Evolutionary conservation across 1,139 yeast genomes (phyloP).

Genomic region (Blastobotrys apis): DNA sequence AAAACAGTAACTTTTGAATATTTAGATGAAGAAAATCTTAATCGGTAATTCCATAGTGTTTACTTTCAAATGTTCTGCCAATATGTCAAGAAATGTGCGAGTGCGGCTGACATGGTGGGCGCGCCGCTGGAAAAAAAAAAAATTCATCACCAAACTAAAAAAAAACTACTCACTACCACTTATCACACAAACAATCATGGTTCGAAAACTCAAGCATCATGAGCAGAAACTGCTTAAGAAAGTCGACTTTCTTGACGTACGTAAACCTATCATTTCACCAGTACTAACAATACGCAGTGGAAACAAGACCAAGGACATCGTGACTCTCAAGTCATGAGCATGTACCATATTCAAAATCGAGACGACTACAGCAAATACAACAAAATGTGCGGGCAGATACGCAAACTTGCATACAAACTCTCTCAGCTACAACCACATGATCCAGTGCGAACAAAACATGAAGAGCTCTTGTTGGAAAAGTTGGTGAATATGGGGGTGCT

Average conservation of each 20-base stretch:
- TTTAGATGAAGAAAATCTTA: too few species aligned
- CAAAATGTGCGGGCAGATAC: slow-evolving; percentile 82
- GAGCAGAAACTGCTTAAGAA: slow-evolving; percentile 92
- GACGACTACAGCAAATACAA: slow-evolving; percentile 95
- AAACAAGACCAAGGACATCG: slow-evolving; percentile 94
- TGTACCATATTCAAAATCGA: slow-evolving; percentile 87
- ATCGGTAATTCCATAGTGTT: too few species aligned
- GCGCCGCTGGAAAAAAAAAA: background rate
- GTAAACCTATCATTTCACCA: slow-evolving; percentile 14
- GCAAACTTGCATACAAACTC: slow-evolving; percentile 80
- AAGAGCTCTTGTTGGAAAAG: slow-evolving; percentile 79
- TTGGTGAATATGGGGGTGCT: slow-evolving; percentile 83
- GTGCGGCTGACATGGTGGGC: too few species aligned
- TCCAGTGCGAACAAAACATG: slow-evolving; percentile 81
- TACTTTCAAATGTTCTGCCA: too few species aligned
- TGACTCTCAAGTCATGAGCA: slow-evolving; percentile 92
- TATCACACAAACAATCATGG: slow-evolving; percentile 48
- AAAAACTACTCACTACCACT: too few species aligned
- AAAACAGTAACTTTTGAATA: too few species aligned
- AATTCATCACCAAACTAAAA: background rate
- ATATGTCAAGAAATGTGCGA: too few species aligned
- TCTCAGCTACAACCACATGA: slow-evolving; percentile 83
- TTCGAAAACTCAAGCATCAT: slow-evolving; percentile 86
- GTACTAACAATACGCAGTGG: slow-evolving; percentile 58
- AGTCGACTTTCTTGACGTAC: slow-evolving; percentile 81